A percentile compares a stretch with the other conserved stretches of the same genome.
These are phyloP conservation scores for Sporothrix pseudoabietina DNA, from an alignment of 2,329 filamentous ascomycete species.

Conservation along the genomic window DNA sequence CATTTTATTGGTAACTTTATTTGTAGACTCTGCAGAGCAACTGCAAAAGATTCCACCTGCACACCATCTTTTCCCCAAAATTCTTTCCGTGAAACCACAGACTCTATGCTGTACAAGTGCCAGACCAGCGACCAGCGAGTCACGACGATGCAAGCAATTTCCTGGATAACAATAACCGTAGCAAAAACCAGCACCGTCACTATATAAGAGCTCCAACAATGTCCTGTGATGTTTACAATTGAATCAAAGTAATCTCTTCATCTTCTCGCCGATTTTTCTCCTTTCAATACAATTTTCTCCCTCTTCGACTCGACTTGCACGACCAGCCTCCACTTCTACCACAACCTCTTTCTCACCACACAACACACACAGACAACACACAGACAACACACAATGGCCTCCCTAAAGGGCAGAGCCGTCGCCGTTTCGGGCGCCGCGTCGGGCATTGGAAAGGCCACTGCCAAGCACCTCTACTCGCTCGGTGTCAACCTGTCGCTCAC, in stretches of 20 bases:
- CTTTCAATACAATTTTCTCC: neutral
- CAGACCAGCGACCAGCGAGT: neutral
- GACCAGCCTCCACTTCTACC: neutral
- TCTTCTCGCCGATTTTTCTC: neutral
- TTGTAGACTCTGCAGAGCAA: neutral
- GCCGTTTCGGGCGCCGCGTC: slow-evolving; percentile 50
- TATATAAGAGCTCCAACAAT: neutral
- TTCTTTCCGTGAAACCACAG: neutral
- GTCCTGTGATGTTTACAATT: no score
- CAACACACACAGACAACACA: neutral
- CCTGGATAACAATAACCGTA: slow-evolving; percentile 16
- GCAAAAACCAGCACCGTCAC: neutral
- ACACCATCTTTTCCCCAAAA: neutral
- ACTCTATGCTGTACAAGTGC: neutral
- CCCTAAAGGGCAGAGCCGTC: slow-evolving; percentile 44
- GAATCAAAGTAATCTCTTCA: neutral
- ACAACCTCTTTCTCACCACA: neutral
- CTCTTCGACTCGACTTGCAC: neutral
- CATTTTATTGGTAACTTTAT: neutral
- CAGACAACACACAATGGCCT: slow-evolving; percentile 4
- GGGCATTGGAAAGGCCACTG: slow-evolving; percentile 52
- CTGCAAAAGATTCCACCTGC: neutral
- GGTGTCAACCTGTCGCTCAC: slow-evolving; percentile 50
- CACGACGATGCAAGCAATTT: neutral
- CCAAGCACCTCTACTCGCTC: slow-evolving; percentile 45